Base-by-base conservation (phyloP, 1,284 basidiomycete genomes). In the Puccinia horiana region DNA sequence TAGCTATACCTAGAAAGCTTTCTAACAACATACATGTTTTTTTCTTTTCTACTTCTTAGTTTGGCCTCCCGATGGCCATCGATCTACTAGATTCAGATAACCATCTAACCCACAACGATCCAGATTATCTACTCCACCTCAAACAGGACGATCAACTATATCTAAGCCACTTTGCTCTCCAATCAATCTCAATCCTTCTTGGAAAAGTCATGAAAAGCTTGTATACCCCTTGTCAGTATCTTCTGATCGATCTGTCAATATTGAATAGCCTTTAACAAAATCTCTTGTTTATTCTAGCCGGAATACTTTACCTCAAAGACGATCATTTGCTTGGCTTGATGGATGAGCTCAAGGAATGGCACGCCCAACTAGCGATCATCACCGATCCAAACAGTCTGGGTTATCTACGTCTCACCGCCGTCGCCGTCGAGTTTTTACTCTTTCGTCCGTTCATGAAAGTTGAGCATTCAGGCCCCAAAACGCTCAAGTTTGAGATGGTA, bases 121-220 rank as follows among this genome's bases (percentile, higher is more conserved):
- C 76, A 37, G 52, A 78, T 76, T 44, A 70, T 67, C 11, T 35
- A 14, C 69, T 47, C 20, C 69, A 84, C 77, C 85, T 85, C 69
- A 73, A 82, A 67, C 83, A 83, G 9, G 35, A 92, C 96, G 83
- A 89, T 75, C 69, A 72, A 49, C 44, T 52, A 3, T 72, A 72
- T 49, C 69, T 72, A 47, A 72, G 44, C 47, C 47, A 69, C 29
- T 54, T 42, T 16, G 77, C 77, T 29, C 49, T 79, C 29, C 42
- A 69, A n/a, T 40, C 47, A 12, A 29, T 79, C 37, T 79, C 77
- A 2, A 79, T 79, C 42, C 42, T 97, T 74, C 90, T 96, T 52
- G 95, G 95, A 1, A 90, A 93, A 26, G 92, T 97, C 18, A 88
- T 94, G 83, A 96, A 96, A 89, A 92, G 92, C n/a, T 92, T 96